Conservation (phyloP, 2,329 filamentous ascomycete species). For the Fusarium odoratissimum region DNA sequence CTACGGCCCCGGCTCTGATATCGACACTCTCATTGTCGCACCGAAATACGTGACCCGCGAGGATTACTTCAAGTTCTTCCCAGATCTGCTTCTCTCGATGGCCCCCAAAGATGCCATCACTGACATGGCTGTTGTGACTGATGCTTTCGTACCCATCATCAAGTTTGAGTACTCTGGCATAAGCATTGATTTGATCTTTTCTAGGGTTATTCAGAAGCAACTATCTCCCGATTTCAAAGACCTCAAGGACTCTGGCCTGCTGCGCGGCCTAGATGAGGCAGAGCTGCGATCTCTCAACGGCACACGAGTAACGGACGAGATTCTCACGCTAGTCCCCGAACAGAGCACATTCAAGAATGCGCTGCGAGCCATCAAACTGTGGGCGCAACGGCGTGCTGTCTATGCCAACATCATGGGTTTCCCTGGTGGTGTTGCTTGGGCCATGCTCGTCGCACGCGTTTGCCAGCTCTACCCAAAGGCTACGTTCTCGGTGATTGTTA, state of each 20-base stretch:
- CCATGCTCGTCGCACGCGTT: slow-evolving; percentile 94
- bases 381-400: slow-evolving; percentile 91
- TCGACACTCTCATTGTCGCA: slow-evolving; percentile 93
- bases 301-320: slow-evolving; percentile 93
- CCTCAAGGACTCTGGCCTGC: slow-evolving; percentile 83
- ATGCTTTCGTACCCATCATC: slow-evolving; percentile 96
- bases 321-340: slow-evolving; percentile 88
- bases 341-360: slow-evolving; percentile 90
- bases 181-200: slow-evolving; percentile 94
- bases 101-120: slow-evolving; percentile 82
- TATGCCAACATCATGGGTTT: slow-evolving; percentile 98
- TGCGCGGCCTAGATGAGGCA: slow-evolving; percentile 87
- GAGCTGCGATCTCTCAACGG: slow-evolving; percentile 93
- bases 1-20: slow-evolving; percentile 95
- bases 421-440: slow-evolving; percentile 96
- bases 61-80: slow-evolving; percentile 93
- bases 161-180: slow-evolving; percentile 93
- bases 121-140: slow-evolving; percentile 85
- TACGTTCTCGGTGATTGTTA: slow-evolving; percentile 85
- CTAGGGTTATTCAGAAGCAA: slow-evolving; percentile 76
- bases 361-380: slow-evolving; percentile 92
- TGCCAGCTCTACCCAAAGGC: slow-evolving; percentile 97
- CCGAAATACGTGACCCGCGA: slow-evolving; percentile 89
- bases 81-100: slow-evolving; percentile 80
- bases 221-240: slow-evolving; percentile 75